A percentile compares a stretch with the other conserved stretches of the same genome.
Evolutionary conservation across 768 basidiomycete species (phyloP).

Genomic region (button mushroom (Agaricus bisporus)): DNA sequence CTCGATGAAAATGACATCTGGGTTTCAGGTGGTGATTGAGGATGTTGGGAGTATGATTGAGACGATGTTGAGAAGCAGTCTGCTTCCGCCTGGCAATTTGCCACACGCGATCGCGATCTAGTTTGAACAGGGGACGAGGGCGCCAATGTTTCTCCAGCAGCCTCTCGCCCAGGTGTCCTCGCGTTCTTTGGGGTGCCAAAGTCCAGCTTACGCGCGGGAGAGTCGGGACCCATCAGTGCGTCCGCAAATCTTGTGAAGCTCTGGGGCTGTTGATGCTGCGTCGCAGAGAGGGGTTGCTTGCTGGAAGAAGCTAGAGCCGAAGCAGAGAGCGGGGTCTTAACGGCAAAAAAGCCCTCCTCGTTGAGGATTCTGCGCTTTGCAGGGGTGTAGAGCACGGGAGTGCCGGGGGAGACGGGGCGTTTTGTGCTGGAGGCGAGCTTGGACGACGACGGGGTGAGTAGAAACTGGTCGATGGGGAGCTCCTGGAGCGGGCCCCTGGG

Average conservation of each 20-base stretch:
- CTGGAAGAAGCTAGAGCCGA: slow-evolving; percentile 4
- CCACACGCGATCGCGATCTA: not conserved
- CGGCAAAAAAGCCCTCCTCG: slow-evolving; percentile 42
- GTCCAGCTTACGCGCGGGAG: slow-evolving; percentile 47
- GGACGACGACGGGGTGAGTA: slow-evolving; percentile 26
- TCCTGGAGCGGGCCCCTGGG: slow-evolving; percentile 50
- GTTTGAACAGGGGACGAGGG: slow-evolving; percentile 11
- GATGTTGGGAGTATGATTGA: slow-evolving; percentile 1
- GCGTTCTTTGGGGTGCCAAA: slow-evolving; percentile 35
- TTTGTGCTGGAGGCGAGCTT: slow-evolving; percentile 40
- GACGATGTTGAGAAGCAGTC: slow-evolving; percentile 2
- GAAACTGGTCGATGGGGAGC: slow-evolving; percentile 52
- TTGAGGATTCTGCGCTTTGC: slow-evolving; percentile 64
- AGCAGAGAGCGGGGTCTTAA: slow-evolving; percentile 26
- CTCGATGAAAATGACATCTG: slow-evolving; percentile 13
- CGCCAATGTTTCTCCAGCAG: slow-evolving; percentile 13
- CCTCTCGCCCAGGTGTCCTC: slow-evolving; percentile 15
- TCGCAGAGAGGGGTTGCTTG: not conserved
- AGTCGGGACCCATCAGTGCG: slow-evolving; percentile 24
- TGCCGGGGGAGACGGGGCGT: slow-evolving; percentile 56
- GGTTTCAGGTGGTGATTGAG: slow-evolving; percentile 17
- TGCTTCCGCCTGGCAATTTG: not conserved
- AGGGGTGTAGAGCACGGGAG: slow-evolving; percentile 45
- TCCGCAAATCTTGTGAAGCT: slow-evolving; percentile 17
- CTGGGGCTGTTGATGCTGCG: slow-evolving; percentile 1